Base-by-base conservation (phyloP, 2,329 filamentous ascomycete species). In the Hypocreales sp. region DNA sequence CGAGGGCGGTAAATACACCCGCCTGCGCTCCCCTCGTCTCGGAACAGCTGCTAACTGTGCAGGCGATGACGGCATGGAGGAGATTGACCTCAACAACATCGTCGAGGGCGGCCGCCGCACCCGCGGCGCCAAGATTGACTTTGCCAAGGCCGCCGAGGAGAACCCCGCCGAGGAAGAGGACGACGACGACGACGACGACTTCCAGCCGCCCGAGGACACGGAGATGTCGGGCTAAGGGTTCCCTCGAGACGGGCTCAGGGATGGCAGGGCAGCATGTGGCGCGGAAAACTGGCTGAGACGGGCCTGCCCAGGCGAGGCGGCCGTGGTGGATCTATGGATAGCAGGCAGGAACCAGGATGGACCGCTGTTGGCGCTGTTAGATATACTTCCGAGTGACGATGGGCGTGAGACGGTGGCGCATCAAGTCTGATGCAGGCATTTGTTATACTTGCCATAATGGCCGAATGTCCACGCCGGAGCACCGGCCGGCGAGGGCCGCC, bases 61-160 rank as follows among this genome's bases (percentile, higher is more conserved):
- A 42, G 40, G 34, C 31, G 76, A 78, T 41, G 79, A 81, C 46
- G 79, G 80, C 54, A 71, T 93, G 65, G 81, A 92, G 50, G 86
- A 87, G 58, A 94, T 98, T 51, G 82, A 92, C 50, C 62, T 71
- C 31, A 70, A 71, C 51, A 95, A 95, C 67, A 92, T 95, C 52
- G 74, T 95, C 48, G 52, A 60, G 32, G 68, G 65, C 38, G 77
- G 77, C 36, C 72, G 76, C 44, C 87, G 90, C 55, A 95, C 87
- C 37, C 87, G 87, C 47, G 86, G 86, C 48, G 81, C 82, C 55
- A 68, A 75, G 47, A 94, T 95, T 51, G 82, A 95, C 65, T 95
- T 82, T 58, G 79, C 79, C 45, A 84, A 92, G 62, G 86, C 86
- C 13, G 83, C 82, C 15, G 67, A 79, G 55, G 74, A 92, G 54